Base-by-base conservation (phyloP, 371 early-diverging fungal genomes). In the Entomophthora muscae region DNA sequence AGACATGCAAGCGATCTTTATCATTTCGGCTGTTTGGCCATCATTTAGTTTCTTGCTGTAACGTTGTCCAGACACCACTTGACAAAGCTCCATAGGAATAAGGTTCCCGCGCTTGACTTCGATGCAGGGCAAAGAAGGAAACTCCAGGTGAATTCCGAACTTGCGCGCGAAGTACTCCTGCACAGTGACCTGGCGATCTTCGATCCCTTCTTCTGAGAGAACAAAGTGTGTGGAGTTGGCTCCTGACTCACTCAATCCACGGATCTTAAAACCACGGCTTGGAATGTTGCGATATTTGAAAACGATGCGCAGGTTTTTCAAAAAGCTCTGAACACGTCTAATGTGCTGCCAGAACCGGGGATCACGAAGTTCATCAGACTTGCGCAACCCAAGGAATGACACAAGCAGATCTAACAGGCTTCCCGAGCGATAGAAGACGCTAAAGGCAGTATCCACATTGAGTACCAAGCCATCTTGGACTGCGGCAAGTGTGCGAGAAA, bases 11-110 rank as follows among this genome's bases (percentile, higher is more conserved):
- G 90, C 84, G 68, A 89, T 88, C 64, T 81, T 85, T 69, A 93
- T 90, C 90, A 93, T 92, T 55, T 90, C 88, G 0, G 89, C 84
- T 0, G 91, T 91, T 76, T 93, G 85, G 42, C 71, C 76, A 57
- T 89, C 90, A 67, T 85, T 83, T 27, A 90, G 72, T 72, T 89
- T 87, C 67, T 83, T 75, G 65, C 74, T 68, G 67, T 80, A 79
- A 23, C 88, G 80, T 72, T 91, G 91, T 53, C 89, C 91, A 32
- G 75, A 71, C 24, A 72, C 71, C 27, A 89, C 66, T 52, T 77
- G 74, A 70, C 89, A 88, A 29, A 86, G 75, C 68, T 89, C 90
- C 67, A 89, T 69, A 88, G 89, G 61, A 86, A 70, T 51, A 68
- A 64, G 7, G 31, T 59, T 28, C 57, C 31, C 29, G 42, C 60